These are phyloP conservation scores for Oryza officinalis DNA, from an alignment of 176 grass and related monocot species.

Conservation along the genomic window DNA sequence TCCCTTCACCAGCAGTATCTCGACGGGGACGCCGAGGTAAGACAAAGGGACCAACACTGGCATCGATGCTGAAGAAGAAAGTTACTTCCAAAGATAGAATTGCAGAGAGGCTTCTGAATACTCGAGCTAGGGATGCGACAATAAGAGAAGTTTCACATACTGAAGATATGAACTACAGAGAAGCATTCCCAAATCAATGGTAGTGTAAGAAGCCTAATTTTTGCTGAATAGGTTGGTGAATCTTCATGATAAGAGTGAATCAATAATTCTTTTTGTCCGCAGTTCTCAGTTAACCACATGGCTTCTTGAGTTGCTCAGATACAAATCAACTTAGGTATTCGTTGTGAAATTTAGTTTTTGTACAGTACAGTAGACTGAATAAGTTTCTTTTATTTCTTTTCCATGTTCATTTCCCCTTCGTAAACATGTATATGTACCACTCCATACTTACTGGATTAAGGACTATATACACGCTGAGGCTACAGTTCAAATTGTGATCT, in stretches of 20 bases:
- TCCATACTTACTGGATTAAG: background rate
- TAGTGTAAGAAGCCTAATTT: slow-evolving; percentile 25
- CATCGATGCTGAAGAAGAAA: slow-evolving; percentile 96
- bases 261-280: background rate
- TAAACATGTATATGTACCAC: background rate
- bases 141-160: slow-evolving; percentile 46
- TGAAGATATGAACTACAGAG: slow-evolving; percentile 71
- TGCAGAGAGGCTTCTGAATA: slow-evolving; percentile 65
- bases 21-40: slow-evolving; percentile 36
- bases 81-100: slow-evolving; percentile 82
- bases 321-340: background rate
- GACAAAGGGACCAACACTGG: slow-evolving; percentile 65
- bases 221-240: slow-evolving; percentile 10
- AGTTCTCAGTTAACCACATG: background rate
- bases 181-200: slow-evolving; percentile 90
- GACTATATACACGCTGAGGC: background rate
- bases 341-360: background rate
- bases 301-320: background rate
- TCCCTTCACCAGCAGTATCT: slow-evolving; percentile 33
- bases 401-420: background rate
- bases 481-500: background rate
- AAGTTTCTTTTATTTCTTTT: slow-evolving; percentile 7
- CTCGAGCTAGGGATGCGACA: slow-evolving; percentile 48
- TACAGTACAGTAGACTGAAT: slow-evolving; percentile 24
- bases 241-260: background rate